Evolutionary conservation across 1,139 yeast genomes (phyloP).

Genomic region (Arxiozyma telluris): DNA sequence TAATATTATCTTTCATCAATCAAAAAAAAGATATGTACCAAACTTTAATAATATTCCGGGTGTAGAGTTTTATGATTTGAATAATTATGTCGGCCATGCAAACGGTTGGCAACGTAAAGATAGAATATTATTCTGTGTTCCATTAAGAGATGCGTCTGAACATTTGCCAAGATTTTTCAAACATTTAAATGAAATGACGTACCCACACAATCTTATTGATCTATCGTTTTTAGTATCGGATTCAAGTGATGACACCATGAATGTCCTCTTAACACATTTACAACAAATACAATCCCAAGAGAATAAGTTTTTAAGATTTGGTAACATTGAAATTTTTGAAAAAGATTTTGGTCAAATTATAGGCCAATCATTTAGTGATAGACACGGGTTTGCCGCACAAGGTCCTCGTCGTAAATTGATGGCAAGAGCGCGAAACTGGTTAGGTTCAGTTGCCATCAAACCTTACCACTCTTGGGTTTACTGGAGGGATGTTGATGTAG

Average conservation of each 20-base stretch:
- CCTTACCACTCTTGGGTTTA: slow-evolving; percentile 74
- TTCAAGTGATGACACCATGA: slow-evolving; percentile 50
- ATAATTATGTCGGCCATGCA: slow-evolving; percentile 41
- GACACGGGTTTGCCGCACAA: slow-evolving; percentile 68
- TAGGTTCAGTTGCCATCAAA: slow-evolving; percentile 49
- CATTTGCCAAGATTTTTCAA: slow-evolving; percentile 59
- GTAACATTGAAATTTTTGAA: slow-evolving; percentile 53
- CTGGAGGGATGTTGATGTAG: slow-evolving; percentile 71
- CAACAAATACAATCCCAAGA: slow-evolving; percentile 42
- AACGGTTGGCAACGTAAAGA: slow-evolving; percentile 53
- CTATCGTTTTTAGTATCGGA: slow-evolving; percentile 59
- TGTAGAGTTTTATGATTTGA: slow-evolving; percentile 47
- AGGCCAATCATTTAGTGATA: slow-evolving; percentile 55
- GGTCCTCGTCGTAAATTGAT: slow-evolving; percentile 64
- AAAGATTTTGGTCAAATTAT: slow-evolving; percentile 64
- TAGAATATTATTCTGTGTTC: slow-evolving; percentile 55
- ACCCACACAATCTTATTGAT: slow-evolving; percentile 60
- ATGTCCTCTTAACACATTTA: slow-evolving; percentile 37
- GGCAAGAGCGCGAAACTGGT: slow-evolving; percentile 71
- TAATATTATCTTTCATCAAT: slow-evolving; percentile 1
- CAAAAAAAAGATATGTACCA: slow-evolving; percentile 25
- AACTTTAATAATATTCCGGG: slow-evolving; percentile 29
- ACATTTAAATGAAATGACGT: slow-evolving; percentile 50
- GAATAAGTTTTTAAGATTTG: slow-evolving; percentile 35
- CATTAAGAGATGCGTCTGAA: slow-evolving; percentile 60